Base-by-base conservation (phyloP, 2,329 filamentous ascomycete species). In the Fusarium decemcellulare region DNA sequence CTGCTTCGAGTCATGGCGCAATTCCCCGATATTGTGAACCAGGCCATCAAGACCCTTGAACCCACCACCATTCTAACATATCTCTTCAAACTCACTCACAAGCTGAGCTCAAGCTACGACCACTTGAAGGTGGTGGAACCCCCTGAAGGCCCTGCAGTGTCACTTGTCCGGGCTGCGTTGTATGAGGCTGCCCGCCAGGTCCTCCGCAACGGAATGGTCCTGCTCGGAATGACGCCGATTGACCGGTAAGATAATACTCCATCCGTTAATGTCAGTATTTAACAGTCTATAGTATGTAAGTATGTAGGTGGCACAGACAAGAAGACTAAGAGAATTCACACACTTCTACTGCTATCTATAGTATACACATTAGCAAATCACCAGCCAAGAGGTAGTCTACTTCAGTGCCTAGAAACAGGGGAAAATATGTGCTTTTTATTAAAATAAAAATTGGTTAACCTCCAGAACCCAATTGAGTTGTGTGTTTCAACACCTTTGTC, bases 81-180 rank as follows among this genome's bases (percentile, higher is more conserved):
- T 74, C 81, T 92, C 46, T 94, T 94, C 85, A 92, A 91, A 84
- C 91, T 95, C 87, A 91, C 91, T 14, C 92, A 94, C 79, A 83
- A 88, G 48, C 80, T 95, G 47, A 92, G 89, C 80, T 89, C 87
- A 39, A 92, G 90, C 76, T 95, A 95, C 79, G 92, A 94, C 75
- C 88, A 91, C 59, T 82, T 95, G 59, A 88, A 91, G 73, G 92
- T 94, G 47, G 87, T 94, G 14, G 91, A 91, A 43, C 90, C 88
- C 61, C 90, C 93, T 79, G 84, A 83, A 40, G 71, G 90, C 71
- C 81, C 81, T 23, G 85, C 87, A 71, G 78, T 88, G 65, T 87
- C 86, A 77, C 82, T 86, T 75, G 88, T 89, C 10, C 81, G 90
- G 67, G 84, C 89, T 78, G 87, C 88, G 30, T 77, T 92, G 75